Evolutionary conservation across 1,284 basidiomycete species (phyloP), one percentile per base, ranked within the genome.

Genomic region (Marasmius fiardii): DNA sequence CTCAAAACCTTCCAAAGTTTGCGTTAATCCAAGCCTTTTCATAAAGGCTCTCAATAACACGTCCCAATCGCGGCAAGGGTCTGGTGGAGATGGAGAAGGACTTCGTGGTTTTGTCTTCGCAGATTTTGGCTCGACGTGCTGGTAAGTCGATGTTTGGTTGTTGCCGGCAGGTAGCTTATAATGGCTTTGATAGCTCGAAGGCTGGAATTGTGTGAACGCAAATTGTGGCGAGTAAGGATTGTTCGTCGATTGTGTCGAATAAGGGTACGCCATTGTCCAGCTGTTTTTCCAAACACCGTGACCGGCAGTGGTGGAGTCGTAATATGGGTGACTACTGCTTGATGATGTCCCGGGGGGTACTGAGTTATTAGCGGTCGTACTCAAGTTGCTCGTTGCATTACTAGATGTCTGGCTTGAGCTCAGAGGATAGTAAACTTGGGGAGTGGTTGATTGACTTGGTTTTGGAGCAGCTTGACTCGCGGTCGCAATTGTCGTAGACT

Each of bases 1-100:
- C 63, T 88, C 83, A 57, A 92, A 82, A 0, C 85, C 89, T 48
- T 72, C 73, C 33, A 83, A 63, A 0, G 86, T 75, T 64, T 90
- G 86, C 2, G 71, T 75, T 16, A 92, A 66, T 1, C 86, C 84
- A 5, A 83, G 73, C 50, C 76, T 69, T 10, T 70, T 64, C 52
- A 90, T 64, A 55, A 91, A 90, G 1, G 70, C 61, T 52, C 74
- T 76, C 35, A 90, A 60, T 11, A 77, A 76, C 8, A 73, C 69
- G 58, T 90, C 86, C 88, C 88, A 90, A 54, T 86, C 72, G 57
- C 75, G 71, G 56, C 76, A 80, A 12, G 74, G 67, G 49, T 77
- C 71, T 14, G 71, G 72, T 24, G 76, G 72, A 0, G 75, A 71
- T 16, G 74, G 72, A 16, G 75, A 68, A 11, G 66, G 63, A 26